Evolutionary conservation across 176 grass and related monocot species (phyloP).

Genomic region (Oryza meridionalis): DNA sequence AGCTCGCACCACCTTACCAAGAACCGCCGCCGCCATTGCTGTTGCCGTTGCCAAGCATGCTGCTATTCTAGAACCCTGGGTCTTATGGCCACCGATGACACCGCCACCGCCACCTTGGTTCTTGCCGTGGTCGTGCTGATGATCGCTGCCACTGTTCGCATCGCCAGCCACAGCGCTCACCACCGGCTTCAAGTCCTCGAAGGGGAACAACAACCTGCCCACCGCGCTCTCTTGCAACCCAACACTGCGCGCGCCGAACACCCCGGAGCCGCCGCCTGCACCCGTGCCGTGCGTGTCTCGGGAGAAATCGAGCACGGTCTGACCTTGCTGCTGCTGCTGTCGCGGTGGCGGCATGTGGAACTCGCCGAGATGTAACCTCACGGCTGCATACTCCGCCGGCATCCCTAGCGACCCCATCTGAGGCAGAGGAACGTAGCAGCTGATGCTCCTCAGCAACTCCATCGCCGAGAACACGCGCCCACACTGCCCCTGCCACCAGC

Average conservation of each 20-base stretch:
- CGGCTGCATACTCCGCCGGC: slow-evolving; percentile 58
- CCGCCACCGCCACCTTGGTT: slow-evolving; percentile 35
- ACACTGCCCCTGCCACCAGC: slow-evolving; percentile 32
- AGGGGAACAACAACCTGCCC: slow-evolving; percentile 80
- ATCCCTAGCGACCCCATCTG: slow-evolving; percentile 51
- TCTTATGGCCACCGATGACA: slow-evolving; percentile 44
- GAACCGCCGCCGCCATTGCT: slow-evolving; percentile 51
- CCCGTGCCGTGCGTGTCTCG: slow-evolving; percentile 55
- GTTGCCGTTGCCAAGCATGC: slow-evolving; percentile 57
- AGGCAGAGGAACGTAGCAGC: slow-evolving; percentile 62
- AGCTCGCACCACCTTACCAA: slow-evolving; percentile 46
- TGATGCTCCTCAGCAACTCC: slow-evolving; percentile 79
- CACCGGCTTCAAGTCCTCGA: slow-evolving; percentile 74
- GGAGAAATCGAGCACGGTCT: slow-evolving; percentile 61
- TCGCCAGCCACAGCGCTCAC: slow-evolving; percentile 27
- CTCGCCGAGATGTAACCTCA: slow-evolving; percentile 61
- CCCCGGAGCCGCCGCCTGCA: slow-evolving; percentile 40
- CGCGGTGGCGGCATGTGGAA: slow-evolving; percentile 55
- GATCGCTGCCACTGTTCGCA: slow-evolving; percentile 36
- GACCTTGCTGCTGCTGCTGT: slow-evolving; percentile 26
- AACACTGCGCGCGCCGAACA: slow-evolving; percentile 32
- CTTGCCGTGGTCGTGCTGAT: slow-evolving; percentile 49
- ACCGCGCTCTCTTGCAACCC: slow-evolving; percentile 56
- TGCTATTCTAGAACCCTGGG: slow-evolving; percentile 58
- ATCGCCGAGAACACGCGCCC: slow-evolving; percentile 73